Conservation (phyloP, 2,329 filamentous ascomycete genomes). For the Neopestalotiopsis sp. region DNA sequence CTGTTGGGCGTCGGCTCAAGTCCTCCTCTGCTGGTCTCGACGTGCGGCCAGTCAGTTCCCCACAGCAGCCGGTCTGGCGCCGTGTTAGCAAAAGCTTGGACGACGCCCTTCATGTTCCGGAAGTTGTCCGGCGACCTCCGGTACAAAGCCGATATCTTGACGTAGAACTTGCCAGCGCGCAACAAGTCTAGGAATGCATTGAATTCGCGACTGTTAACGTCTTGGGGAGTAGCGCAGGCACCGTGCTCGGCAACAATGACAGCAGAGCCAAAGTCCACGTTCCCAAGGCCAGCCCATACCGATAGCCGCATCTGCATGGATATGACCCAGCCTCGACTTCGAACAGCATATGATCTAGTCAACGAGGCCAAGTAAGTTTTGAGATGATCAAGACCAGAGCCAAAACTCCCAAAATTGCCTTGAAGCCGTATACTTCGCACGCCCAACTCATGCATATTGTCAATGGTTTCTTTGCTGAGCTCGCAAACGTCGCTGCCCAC, state of each 20-base stretch:
- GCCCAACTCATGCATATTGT: background rate
- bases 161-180: background rate
- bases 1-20: constrained; percentile 4
- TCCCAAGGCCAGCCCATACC: background rate
- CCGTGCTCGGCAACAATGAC: constrained; percentile 3
- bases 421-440: constrained; percentile 1
- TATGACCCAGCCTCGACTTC: background rate
- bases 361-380: background rate
- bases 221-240: background rate
- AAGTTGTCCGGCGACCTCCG: constrained; percentile 6
- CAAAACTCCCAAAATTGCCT: background rate
- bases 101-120: background rate
- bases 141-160: constrained; percentile 10
- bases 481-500: background rate
- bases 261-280: background rate
- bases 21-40: background rate
- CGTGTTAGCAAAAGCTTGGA: background rate
- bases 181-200: background rate
- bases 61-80: constrained; percentile 10
- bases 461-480: background rate
- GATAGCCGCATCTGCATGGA: constrained; percentile 5
- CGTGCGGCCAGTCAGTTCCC: constrained; percentile 6
- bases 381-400: background rate
- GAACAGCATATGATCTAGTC: background rate
- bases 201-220: background rate